phyloP scores from a whole-genome alignment of 2,329 filamentous ascomycete genomes.

The Aspergillus fischeri region DNA sequence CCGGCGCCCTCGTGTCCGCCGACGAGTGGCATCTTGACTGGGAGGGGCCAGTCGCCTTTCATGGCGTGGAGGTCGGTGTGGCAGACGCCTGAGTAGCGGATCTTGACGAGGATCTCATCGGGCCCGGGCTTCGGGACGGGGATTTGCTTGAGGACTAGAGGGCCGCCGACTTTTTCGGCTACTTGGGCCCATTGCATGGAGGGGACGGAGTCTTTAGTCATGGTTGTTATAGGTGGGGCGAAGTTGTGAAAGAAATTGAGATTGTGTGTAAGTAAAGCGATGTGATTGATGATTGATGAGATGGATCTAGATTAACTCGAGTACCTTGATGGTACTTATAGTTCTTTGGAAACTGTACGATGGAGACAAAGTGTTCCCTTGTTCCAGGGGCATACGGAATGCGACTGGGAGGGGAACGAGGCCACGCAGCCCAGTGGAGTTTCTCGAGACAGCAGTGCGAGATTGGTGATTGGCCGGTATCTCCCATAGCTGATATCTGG shows the following conservation, averaged over 20 bases:
- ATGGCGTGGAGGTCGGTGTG: constrained; percentile 6
- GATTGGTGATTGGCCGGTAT: background rate
- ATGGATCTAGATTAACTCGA: background rate
- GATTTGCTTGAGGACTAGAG: constrained; percentile 55
- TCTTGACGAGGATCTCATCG: constrained; percentile 8
- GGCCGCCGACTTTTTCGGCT: constrained; percentile 71
- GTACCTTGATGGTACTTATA: background rate
- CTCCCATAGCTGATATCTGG: background rate
- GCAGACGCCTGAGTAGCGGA: constrained; percentile 10
- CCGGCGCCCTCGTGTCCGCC: constrained; percentile 46
- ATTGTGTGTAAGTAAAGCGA: background rate
- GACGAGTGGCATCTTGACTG: constrained; percentile 2
- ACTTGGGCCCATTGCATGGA: constrained; percentile 86
- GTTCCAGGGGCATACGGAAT: background rate
- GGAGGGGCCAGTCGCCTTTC: constrained; percentile 4
- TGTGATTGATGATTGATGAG: background rate
- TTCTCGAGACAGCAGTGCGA: background rate
- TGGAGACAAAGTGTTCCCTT: background rate
- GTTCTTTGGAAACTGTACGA: background rate
- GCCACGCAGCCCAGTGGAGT: background rate
- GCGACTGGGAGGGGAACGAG: background rate
- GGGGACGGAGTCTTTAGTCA: constrained; percentile 52
- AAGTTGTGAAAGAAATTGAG: background rate
- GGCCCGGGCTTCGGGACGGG: constrained; percentile 35
- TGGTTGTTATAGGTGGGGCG: background rate